phyloP scores from a whole-genome alignment of 2,329 filamentous ascomycete genomes.

The Talaromyces amestolkiae region DNA sequence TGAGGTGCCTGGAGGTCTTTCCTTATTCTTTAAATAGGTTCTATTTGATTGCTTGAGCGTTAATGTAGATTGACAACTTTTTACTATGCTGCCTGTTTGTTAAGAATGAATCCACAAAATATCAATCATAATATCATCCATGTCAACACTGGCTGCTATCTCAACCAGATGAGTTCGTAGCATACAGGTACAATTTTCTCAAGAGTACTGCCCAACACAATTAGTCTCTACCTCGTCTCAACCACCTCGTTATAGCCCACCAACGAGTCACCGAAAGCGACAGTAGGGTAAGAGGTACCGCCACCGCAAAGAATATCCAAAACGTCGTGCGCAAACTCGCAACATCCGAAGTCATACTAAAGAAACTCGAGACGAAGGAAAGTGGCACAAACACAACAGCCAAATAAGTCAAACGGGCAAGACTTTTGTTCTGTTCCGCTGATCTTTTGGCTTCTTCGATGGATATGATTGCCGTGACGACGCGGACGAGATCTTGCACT shows the following conservation, averaged over 20 bases:
- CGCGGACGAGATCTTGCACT: slow-evolving; percentile 7
- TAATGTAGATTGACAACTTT: background rate
- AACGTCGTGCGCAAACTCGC: slow-evolving; percentile 5
- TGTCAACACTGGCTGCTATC: background rate
- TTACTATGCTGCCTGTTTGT: background rate
- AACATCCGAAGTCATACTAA: slow-evolving; percentile 12
- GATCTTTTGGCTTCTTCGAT: slow-evolving; percentile 12
- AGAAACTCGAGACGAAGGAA: slow-evolving; percentile 14
- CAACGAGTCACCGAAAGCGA: slow-evolving; percentile 2
- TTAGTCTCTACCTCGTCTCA: background rate
- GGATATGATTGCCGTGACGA: slow-evolving; percentile 9
- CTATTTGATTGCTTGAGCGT: background rate
- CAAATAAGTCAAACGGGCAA: slow-evolving; percentile 9
- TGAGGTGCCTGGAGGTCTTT: background rate
- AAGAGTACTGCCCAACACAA: too few species aligned
- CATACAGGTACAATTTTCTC: background rate
- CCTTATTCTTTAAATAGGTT: background rate
- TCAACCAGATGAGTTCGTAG: background rate
- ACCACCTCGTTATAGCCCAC: background rate
- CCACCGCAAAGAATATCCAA: slow-evolving; percentile 11
- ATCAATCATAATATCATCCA: background rate
- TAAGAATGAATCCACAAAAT: background rate
- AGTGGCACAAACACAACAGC: slow-evolving; percentile 12
- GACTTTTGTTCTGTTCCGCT: slow-evolving; percentile 11
- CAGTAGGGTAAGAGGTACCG: background rate